A percentile compares a stretch with the other conserved stretches of the same genome.
These are phyloP conservation scores for Sphaerulina vaccinii DNA, from an alignment of 2,329 filamentous ascomycete species.

Conservation along the genomic window DNA sequence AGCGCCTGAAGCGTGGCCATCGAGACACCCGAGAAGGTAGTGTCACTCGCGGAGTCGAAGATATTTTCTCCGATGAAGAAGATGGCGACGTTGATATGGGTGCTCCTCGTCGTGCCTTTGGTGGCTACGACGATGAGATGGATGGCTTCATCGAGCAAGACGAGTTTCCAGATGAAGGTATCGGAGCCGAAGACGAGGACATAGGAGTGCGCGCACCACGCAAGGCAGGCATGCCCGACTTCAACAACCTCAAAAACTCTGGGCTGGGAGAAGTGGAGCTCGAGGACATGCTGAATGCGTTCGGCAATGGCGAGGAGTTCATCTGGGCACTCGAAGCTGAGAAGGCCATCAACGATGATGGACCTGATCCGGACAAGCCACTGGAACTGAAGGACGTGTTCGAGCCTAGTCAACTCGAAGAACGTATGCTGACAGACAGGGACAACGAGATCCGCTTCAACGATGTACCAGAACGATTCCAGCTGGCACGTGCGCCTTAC, in stretches of 20 bases:
- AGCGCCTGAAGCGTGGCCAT: constrained; percentile 90
- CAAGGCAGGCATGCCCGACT: constrained; percentile 64
- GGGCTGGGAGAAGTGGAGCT: constrained; percentile 89
- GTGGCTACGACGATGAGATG: constrained; percentile 72
- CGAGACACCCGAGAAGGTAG: constrained; percentile 64
- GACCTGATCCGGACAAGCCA: constrained; percentile 74
- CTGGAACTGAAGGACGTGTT: constrained; percentile 97
- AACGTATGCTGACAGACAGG: constrained; percentile 92
- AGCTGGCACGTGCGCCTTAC: constrained; percentile 86
- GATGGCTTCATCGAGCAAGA: constrained; percentile 96
- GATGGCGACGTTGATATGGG: constrained; percentile 58
- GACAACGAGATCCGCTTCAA: constrained; percentile 86
- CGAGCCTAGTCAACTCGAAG: constrained; percentile 88
- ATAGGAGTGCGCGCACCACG: constrained; percentile 81
- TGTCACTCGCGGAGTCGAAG: constrained; percentile 72
- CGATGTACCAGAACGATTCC: constrained; percentile 92
- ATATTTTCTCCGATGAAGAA: constrained; percentile 96
- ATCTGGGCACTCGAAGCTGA: constrained; percentile 90
- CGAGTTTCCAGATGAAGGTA: constrained; percentile 81
- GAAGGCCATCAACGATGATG: constrained; percentile 76
- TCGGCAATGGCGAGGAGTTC: constrained; percentile 93
- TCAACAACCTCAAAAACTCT: constrained; percentile 63
- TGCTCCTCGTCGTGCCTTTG: constrained; percentile 41
- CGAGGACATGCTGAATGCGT: constrained; percentile 94
- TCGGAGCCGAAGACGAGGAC: constrained; percentile 75